Percentiles rank a stretch among this genome's conserved stretches.
phyloP scores from a whole-genome alignment of 306 rosid genomes.

The Rosa lucieae region DNA sequence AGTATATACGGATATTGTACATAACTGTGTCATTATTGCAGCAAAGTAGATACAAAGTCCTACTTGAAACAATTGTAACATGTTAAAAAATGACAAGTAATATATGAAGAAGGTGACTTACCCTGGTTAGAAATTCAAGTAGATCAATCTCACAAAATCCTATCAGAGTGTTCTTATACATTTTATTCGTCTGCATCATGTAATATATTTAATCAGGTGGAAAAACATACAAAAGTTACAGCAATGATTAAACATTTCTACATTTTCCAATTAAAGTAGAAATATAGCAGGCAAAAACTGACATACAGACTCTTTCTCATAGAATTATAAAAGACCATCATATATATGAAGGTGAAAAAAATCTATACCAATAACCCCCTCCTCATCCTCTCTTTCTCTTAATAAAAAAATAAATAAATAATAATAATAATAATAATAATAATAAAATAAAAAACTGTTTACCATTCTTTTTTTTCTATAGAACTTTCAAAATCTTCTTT shows the following conservation, averaged over 20 bases:
- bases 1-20: neutral
- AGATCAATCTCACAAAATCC: constrained; percentile 94
- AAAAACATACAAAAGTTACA: neutral
- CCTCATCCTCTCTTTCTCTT: too few species aligned
- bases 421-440: too few species aligned
- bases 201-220: constrained; percentile 28
- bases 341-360: neutral
- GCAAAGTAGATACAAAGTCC: neutral
- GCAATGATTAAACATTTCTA: neutral
- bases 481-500: neutral
- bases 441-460: neutral
- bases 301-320: neutral
- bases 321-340: neutral
- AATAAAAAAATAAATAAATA: too few species aligned
- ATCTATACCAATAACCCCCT: too few species aligned
- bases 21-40: neutral
- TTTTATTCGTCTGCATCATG: constrained; percentile 74
- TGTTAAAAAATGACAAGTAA: neutral
- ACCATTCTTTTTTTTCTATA: neutral
- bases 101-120: constrained; percentile 36
- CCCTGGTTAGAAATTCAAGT: constrained; percentile 75
- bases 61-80: neutral
- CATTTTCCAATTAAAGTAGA: neutral
- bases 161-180: constrained; percentile 71
- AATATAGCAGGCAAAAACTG: neutral